Base-by-base conservation (phyloP, 2,329 filamentous ascomycete genomes). In the Penicillium sp. region DNA sequence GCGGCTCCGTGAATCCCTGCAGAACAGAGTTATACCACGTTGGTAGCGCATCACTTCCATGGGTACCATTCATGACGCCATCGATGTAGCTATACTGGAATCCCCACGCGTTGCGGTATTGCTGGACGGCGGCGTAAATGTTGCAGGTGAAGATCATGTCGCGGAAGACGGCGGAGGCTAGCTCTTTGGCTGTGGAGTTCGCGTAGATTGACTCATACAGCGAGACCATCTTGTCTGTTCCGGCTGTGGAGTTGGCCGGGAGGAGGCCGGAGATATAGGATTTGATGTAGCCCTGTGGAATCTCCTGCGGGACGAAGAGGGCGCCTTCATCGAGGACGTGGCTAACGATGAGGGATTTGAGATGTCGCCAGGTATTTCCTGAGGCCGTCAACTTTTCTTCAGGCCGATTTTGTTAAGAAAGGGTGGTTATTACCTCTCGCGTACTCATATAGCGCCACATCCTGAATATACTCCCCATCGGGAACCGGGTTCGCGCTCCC, bases 141-240 rank as follows among this genome's bases (percentile, higher is more conserved):
- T 57, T 47, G 26, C 55, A 57, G 6, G 55, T 57, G 29, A 48
- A 31, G 41, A 35, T 30, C n/a, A 57, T 23, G 44, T 57, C 55
- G 26, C 45, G 41, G 44, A 23, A 19, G n/a, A 49, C 19, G 9
- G 23, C 45, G 13, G 15, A 29, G 17, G 45, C 29, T 9, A 57
- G 15, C 13, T 57, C 23, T 5, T 31, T 49, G 3, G 30, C 26
- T 41, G 35, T 41, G 35, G 35, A 41, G 35, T 41, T 41, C 13
- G 35, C 35, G 35, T 41, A 41, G 35, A 41, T 41, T 17, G 55
- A 19, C 19, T 38, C 15, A 17, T 57, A 57, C 15, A 57, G 6
- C 23, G 21, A 23, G 17, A 41, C 5, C 35, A 41, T 41, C 15
- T 41, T 41, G 8, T 41, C 35, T 15, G 35, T 41, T 41, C 9